Conservation (phyloP, 2,329 filamentous ascomycete genomes). For the Clonostachys byssicola region DNA sequence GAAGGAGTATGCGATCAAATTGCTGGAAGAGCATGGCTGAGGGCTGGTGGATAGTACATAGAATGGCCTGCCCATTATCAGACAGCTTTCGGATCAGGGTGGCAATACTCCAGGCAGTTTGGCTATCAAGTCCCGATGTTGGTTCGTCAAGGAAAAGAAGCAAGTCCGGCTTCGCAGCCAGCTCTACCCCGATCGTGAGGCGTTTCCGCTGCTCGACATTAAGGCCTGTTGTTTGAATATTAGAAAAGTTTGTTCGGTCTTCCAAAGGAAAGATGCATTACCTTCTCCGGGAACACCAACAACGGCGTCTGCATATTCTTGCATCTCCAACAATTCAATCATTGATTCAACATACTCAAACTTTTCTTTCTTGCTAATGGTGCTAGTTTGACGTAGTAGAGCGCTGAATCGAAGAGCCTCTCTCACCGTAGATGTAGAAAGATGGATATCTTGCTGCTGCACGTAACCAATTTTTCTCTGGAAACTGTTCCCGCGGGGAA, state of each 20-base stretch:
- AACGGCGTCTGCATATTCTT: constrained; percentile 55
- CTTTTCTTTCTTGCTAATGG: constrained; percentile 54
- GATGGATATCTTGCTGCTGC: constrained; percentile 61
- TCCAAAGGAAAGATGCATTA: background rate
- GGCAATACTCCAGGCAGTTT: constrained; percentile 53
- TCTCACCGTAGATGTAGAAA: constrained; percentile 57
- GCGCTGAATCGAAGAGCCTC: constrained; percentile 64
- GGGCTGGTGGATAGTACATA: constrained; percentile 58
- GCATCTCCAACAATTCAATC: constrained; percentile 61
- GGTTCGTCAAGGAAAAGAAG: constrained; percentile 59
- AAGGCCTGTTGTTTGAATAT: constrained; percentile 31
- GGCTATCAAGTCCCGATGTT: constrained; percentile 49
- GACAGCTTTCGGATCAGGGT: constrained; percentile 55
- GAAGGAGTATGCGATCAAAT: constrained; percentile 48
- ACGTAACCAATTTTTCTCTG: constrained; percentile 70
- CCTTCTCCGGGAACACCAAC: constrained; percentile 55
- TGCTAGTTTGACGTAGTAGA: constrained; percentile 51
- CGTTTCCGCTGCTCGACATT: constrained; percentile 54
- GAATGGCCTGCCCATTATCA: constrained; percentile 50
- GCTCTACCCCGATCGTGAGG: constrained; percentile 47
- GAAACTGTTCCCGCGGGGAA: constrained; percentile 64
- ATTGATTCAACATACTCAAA: constrained; percentile 62
- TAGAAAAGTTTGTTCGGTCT: background rate
- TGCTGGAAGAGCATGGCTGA: constrained; percentile 47
- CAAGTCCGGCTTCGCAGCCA: constrained; percentile 44